Percentiles rank a stretch among this genome's conserved stretches.
These are phyloP conservation scores for Phylloporus arenicola DNA, from an alignment of 768 basidiomycete genomes.

Conservation along the genomic window DNA sequence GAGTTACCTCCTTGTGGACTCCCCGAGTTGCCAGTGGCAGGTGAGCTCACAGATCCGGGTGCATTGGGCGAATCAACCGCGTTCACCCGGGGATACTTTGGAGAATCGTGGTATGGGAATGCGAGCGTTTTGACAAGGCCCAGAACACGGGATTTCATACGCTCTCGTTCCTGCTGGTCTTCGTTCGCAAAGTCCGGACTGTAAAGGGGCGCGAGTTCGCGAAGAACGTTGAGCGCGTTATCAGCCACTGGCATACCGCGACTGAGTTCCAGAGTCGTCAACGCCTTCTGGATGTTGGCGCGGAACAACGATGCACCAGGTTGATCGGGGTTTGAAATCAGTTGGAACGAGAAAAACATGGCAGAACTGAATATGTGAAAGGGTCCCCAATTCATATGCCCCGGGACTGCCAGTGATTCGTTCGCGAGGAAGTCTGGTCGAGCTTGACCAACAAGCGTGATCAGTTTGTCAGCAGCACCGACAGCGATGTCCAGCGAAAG, in stretches of 20 bases:
- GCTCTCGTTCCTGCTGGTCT: constrained; percentile 47
- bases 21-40: constrained; percentile 53
- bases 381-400: constrained; percentile 80
- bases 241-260: constrained; percentile 65
- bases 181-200: constrained; percentile 54
- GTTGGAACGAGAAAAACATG: constrained; percentile 90
- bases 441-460: constrained; percentile 70
- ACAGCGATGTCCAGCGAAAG: constrained; percentile 72
- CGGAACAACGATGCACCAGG: constrained; percentile 75
- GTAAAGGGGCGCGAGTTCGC: constrained; percentile 69
- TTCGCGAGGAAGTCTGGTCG: constrained; percentile 72
- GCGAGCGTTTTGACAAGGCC: constrained; percentile 68
- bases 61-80: constrained; percentile 45
- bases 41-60: constrained; percentile 45
- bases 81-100: constrained; percentile 43
- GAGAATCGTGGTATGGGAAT: constrained; percentile 75
- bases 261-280: constrained; percentile 59
- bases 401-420: constrained; percentile 64
- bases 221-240: constrained; percentile 67
- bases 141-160: constrained; percentile 55
- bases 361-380: constrained; percentile 83
- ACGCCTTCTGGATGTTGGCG: constrained; percentile 65
- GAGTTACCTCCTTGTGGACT: constrained; percentile 39
- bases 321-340: constrained; percentile 75
- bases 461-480: constrained; percentile 69